phyloP scores from a whole-genome alignment of 2,329 filamentous ascomycete genomes.

The Neophaeococcomyces mojaviensis region DNA sequence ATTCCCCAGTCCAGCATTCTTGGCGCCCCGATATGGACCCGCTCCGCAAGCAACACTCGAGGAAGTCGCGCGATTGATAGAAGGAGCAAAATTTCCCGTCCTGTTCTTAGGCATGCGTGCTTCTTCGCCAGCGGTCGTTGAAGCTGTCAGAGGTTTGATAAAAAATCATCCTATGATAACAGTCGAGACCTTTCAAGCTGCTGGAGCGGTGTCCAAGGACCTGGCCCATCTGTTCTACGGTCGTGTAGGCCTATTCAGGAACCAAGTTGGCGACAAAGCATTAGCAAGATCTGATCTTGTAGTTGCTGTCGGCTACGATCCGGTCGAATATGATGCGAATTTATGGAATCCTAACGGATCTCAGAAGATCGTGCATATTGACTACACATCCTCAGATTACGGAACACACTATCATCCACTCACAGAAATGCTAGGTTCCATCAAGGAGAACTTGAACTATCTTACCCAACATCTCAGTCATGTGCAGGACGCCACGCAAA shows the following conservation, averaged over 20 bases:
- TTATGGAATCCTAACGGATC: constrained; percentile 37
- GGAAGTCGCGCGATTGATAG: constrained; percentile 30
- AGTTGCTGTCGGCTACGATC: constrained; percentile 42
- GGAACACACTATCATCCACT: constrained; percentile 36
- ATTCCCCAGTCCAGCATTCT: constrained; percentile 34
- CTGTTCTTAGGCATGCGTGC: constrained; percentile 42
- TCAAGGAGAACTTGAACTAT: constrained; percentile 34
- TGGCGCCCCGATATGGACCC: constrained; percentile 35
- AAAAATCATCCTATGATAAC: constrained; percentile 37
- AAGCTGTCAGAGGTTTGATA: constrained; percentile 36
- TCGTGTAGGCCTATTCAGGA: constrained; percentile 42
- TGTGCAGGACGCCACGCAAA: constrained; percentile 30
- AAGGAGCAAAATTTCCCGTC: constrained; percentile 34
- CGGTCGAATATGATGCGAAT: constrained; percentile 41
- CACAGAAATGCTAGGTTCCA: constrained; percentile 38
- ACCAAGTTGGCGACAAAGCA: constrained; percentile 43
- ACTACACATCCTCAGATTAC: constrained; percentile 34
- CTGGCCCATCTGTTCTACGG: constrained; percentile 40
- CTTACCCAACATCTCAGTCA: constrained; percentile 28
- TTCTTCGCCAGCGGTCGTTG: constrained; percentile 34
- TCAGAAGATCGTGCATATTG: constrained; percentile 39
- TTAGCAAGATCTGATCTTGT: constrained; percentile 38
- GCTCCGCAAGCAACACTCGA: constrained; percentile 28
- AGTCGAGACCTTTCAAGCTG: constrained; percentile 46
- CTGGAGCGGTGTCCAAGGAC: constrained; percentile 39